Evolutionary conservation across 225 moss, liverwort and hornwort species (phyloP).

Genomic region (Polytrichum formosum): DNA sequence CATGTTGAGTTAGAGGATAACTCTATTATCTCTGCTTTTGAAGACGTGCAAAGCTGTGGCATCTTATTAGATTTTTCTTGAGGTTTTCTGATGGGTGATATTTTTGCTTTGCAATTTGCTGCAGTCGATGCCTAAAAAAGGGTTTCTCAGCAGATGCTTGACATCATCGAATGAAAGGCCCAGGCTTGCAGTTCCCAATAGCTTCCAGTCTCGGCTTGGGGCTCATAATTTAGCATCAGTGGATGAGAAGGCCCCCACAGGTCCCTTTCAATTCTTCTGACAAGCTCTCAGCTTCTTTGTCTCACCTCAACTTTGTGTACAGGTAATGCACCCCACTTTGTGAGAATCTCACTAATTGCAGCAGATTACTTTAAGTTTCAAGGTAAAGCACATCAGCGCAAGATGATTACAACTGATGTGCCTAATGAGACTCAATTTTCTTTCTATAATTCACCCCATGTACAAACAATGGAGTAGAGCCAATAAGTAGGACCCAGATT

Average conservation of each 20-base stretch:
- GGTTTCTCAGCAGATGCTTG: conserved; percentile 17
- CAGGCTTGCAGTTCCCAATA: conserved; percentile 11
- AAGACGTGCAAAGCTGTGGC: too few species aligned
- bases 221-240: conserved; percentile 4
- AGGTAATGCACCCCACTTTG: not conserved
- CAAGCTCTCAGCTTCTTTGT: not conserved
- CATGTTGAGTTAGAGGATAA: too few species aligned
- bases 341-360: not conserved
- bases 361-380: too few species aligned
- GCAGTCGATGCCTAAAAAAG: conserved; percentile 18
- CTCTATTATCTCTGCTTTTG: too few species aligned
- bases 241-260: conserved; percentile 5
- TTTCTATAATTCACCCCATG: not conserved
- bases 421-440: not conserved
- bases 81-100: not conserved
- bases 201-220: conserved; percentile 2
- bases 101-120: not conserved
- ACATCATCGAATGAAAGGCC: conserved; percentile 11
- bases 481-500: not conserved
- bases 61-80: too few species aligned
- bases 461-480: not conserved
- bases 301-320: conserved; percentile 12
- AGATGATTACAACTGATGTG: not conserved
- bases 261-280: conserved; percentile 16
- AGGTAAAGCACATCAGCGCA: too few species aligned